Evolutionary conservation across 2,329 filamentous ascomycete genomes (phyloP), one percentile per base, ranked within the genome.

Genomic region (Elsinoe batatas): DNA sequence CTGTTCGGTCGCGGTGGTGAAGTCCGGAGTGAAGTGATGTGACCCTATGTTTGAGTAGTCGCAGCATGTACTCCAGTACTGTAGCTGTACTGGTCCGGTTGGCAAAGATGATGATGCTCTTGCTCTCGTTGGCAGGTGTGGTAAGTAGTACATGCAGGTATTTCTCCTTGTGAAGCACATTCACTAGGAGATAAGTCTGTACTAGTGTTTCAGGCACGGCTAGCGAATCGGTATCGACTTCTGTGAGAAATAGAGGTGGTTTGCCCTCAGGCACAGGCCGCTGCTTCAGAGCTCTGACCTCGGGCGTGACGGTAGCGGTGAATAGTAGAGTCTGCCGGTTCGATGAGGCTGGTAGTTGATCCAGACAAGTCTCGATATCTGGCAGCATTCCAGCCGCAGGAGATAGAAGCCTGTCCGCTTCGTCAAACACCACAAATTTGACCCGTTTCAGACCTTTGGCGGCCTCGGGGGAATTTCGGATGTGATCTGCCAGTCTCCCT

Each of bases 261-360:
- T 87, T 85, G 53, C 82, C 82, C 1, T 82, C 77, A 42, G 82
- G 78, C 37, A 81, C 76, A 7, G 88, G 84, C 73, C 88, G 81
- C 57, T 86, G 80, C 70, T 95, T 93, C 58, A 97, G 73, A 2
- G 88, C 88, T 50, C 88, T 82, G 3, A 98, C 90, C 73, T 97
- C 91, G 2, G 88, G 83, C 0, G 93, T 97, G 42, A 98, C 84
- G 1, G 93, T 98, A 13, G 93, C 93, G 7, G 93, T 98, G 73
- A 98, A 98, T 2, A 98, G 80, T 13, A 95, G 81, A 0, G 91
- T 98, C 70, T 98, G 91, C n/a, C 93, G 81, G 65, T 88, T 77
- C 1, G 79, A 73, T 3, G 88, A 80, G 0, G 87, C 83, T 0
- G 93, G 93, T 0, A 98, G 78, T 1, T 85, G 84, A 1, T 82